A percentile compares a stretch with the other conserved stretches of the same genome.
Evolutionary conservation across 2,329 filamentous ascomycete species (phyloP).

Genomic region (Microcera coccophila): DNA sequence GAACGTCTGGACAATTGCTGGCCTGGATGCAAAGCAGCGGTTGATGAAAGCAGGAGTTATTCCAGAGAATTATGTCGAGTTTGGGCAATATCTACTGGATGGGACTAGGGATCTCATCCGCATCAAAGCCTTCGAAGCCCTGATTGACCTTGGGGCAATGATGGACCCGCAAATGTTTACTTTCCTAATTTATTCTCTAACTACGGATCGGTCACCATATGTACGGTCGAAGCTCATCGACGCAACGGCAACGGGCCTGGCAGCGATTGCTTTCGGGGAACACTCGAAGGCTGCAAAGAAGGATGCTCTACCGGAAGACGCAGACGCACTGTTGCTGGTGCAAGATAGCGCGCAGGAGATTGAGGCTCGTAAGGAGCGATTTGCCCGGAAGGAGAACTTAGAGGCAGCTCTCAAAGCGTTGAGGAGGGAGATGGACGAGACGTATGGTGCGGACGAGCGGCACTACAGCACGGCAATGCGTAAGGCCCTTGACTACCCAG

Average conservation of each 20-base stretch:
- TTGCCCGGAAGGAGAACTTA: slow-evolving; percentile 61
- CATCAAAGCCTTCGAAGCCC: slow-evolving; percentile 61
- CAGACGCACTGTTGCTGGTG: slow-evolving; percentile 38
- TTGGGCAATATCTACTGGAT: slow-evolving; percentile 62
- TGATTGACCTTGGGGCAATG: slow-evolving; percentile 61
- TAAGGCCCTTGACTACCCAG: slow-evolving; percentile 39
- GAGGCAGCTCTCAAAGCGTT: slow-evolving; percentile 49
- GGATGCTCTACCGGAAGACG: slow-evolving; percentile 35
- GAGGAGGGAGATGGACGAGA: slow-evolving; percentile 43
- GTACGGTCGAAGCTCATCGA: slow-evolving; percentile 59
- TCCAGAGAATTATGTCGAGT: slow-evolving; percentile 49
- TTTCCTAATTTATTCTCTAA: slow-evolving; percentile 55
- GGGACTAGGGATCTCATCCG: slow-evolving; percentile 60
- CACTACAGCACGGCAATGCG: slow-evolving; percentile 42
- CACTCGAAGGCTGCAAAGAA: slow-evolving; percentile 44
- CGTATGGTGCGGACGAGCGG: slow-evolving; percentile 35
- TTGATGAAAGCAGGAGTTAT: slow-evolving; percentile 64
- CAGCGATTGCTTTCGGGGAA: slow-evolving; percentile 62
- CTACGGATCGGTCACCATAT: slow-evolving; percentile 61
- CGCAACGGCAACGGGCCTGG: slow-evolving; percentile 56
- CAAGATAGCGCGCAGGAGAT: slow-evolving; percentile 46
- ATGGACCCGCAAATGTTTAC: slow-evolving; percentile 52
- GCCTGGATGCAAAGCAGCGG: slow-evolving; percentile 56
- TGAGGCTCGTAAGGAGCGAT: slow-evolving; percentile 58
- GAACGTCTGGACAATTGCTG: slow-evolving; percentile 62